Conservation (phyloP, 176 grass and related monocot genomes). For the Sorghum bicolor region Sorghum_bicolor_NCBIv3 NC_012870.2:20800001-20800500, state of each 20-base stretch:
- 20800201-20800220: neutral
- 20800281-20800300: neutral
- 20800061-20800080: neutral
- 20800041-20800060: neutral
- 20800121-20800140: neutral
- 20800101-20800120: neutral
- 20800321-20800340: neutral
- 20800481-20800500: neutral
- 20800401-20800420: neutral
- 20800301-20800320: neutral
- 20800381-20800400: neutral
- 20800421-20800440: neutral
- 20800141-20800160: neutral
- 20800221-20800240: neutral
- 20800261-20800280: neutral
- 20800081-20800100: neutral
- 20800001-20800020: neutral
- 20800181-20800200: neutral
- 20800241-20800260: neutral
- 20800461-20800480: neutral
- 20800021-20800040: neutral
- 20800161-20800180: neutral
- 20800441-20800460: neutral
- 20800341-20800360: neutral
- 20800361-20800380: neutral